A percentile compares a stretch with the other conserved stretches of the same genome.
These are phyloP conservation scores for Nemania abortiva DNA, from an alignment of 2,329 filamentous ascomycete genomes.

Conservation along the genomic window DNA sequence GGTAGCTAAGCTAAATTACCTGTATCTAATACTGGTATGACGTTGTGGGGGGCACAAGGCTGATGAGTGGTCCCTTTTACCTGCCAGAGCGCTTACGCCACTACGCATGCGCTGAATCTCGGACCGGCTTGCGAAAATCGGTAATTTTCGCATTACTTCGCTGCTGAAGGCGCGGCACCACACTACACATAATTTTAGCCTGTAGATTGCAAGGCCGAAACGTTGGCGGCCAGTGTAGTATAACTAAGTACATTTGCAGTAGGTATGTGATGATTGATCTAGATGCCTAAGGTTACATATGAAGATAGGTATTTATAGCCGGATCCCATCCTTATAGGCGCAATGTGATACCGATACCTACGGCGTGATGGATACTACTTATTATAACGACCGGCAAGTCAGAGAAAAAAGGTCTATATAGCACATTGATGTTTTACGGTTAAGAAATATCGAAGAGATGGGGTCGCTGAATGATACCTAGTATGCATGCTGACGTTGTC, in stretches of 20 bases:
- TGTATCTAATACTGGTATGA: conserved; percentile 11
- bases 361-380: no score
- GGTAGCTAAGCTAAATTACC: neutral
- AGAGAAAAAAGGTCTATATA: neutral
- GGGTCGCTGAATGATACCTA: neutral
- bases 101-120: neutral
- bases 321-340: neutral
- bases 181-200: neutral
- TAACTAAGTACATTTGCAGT: conserved; percentile 14
- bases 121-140: conserved; percentile 27
- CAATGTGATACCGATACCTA: no score
- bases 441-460: neutral
- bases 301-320: conserved; percentile 6
- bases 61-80: neutral
- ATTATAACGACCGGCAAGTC: neutral
- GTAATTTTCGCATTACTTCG: neutral
- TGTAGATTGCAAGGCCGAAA: neutral
- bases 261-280: no score
- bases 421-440: neutral
- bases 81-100: neutral
- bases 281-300: no score
- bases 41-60: conserved; percentile 28
- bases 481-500: neutral
- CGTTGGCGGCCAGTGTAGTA: no score
- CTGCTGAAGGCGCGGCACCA: neutral